Evolutionary conservation across 2,329 filamentous ascomycete species (phyloP).

Genomic region (Dactylonectria macrodidyma): DNA sequence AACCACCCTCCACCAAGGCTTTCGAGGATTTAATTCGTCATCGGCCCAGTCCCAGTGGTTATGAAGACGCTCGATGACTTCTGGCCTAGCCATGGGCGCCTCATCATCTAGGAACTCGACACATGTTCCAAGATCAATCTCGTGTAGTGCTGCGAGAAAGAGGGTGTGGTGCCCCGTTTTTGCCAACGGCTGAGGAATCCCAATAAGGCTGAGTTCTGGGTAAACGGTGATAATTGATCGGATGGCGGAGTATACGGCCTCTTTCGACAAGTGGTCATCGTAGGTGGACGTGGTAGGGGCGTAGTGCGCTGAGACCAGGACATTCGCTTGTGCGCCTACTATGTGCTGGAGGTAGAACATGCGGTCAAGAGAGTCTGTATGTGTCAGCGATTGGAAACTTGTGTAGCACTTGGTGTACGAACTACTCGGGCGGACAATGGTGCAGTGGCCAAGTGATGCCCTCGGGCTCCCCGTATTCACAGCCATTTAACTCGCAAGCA

Average conservation of each 20-base stretch:
- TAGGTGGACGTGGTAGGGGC: background rate
- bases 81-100: background rate
- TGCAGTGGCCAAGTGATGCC: conserved; percentile 3
- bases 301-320: conserved; percentile 40
- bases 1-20: conserved; percentile 37
- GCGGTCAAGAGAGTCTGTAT: conserved; percentile 31
- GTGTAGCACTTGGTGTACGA: background rate
- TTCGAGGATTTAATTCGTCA: conserved; percentile 17
- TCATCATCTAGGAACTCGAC: conserved; percentile 25
- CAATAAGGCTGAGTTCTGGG: conserved; percentile 29
- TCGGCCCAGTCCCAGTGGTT: conserved; percentile 37
- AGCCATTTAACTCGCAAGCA: conserved; percentile 3
- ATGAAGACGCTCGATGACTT: conserved; percentile 32
- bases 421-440: conserved; percentile 29
- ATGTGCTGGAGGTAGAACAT: conserved; percentile 39
- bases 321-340: conserved; percentile 36
- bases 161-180: conserved; percentile 22
- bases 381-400: background rate
- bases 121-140: conserved; percentile 37
- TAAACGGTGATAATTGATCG: conserved; percentile 25
- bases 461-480: background rate
- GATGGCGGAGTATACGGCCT: conserved; percentile 21
- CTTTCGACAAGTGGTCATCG: conserved; percentile 3
- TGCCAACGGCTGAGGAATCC: background rate
- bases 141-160: conserved; percentile 24